Conservation (phyloP, 2,329 filamentous ascomycete species). For the Mariannaea elegans region DNA sequence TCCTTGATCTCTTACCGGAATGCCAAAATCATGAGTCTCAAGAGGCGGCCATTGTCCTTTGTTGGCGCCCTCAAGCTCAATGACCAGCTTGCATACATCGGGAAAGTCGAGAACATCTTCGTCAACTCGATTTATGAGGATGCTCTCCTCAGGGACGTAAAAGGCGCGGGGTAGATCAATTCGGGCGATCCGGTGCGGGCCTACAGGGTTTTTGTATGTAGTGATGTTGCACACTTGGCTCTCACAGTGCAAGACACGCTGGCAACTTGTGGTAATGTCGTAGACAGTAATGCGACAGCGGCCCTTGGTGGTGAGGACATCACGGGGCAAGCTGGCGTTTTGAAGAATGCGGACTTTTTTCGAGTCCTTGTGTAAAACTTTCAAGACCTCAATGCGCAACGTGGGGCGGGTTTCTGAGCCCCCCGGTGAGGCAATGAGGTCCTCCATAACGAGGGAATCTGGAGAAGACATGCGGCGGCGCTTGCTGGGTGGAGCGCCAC, state of each 20-base stretch:
- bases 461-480: conserved; percentile 58
- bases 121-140: conserved; percentile 58
- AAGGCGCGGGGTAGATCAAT: conserved; percentile 61
- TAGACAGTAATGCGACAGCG: conserved; percentile 50
- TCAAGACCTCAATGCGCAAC: conserved; percentile 63
- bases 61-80: conserved; percentile 63
- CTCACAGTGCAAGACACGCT: conserved; percentile 60
- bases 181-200: conserved; percentile 56
- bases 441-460: conserved; percentile 44
- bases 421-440: conserved; percentile 44
- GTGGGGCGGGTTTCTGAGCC: conserved; percentile 49
- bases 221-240: conserved; percentile 63
- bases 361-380: conserved; percentile 60
- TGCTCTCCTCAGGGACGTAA: conserved; percentile 60
- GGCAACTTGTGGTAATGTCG: conserved; percentile 46
- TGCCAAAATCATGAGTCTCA: conserved; percentile 47
- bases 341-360: conserved; percentile 46
- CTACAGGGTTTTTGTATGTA: conserved; percentile 58
- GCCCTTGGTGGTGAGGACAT: conserved; percentile 45
- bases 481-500: conserved; percentile 55
- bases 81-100: conserved; percentile 58
- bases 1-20: conserved; percentile 30
- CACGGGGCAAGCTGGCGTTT: conserved; percentile 40
- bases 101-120: conserved; percentile 58
- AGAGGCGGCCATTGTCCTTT: conserved; percentile 63